phyloP scores from a whole-genome alignment of 1,139 yeast species.

The Suhomyces guaymorum region DNA sequence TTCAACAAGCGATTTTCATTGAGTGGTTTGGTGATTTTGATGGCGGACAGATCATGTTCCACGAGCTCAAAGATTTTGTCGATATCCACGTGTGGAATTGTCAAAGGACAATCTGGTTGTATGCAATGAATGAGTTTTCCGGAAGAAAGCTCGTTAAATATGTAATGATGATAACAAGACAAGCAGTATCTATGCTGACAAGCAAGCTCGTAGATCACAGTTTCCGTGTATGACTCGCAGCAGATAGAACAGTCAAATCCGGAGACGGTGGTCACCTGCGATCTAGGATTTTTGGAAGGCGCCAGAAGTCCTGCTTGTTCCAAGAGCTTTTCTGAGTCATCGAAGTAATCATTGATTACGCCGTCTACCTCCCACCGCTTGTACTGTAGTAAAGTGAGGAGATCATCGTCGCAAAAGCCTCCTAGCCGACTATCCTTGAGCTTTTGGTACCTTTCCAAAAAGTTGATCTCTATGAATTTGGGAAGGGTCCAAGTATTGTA shows the following conservation, averaged over 20 bases:
- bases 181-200: conserved; percentile 75
- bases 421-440: conserved; percentile 29
- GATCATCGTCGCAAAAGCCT: conserved; percentile 40
- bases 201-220: conserved; percentile 51
- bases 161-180: conserved; percentile 64
- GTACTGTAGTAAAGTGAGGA: conserved; percentile 54
- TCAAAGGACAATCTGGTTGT: conserved; percentile 37
- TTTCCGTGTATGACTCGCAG: conserved; percentile 52
- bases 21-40: conserved; percentile 12
- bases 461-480: conserved; percentile 25
- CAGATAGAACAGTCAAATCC: conserved; percentile 66
- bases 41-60: conserved; percentile 9
- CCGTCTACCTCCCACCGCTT: conserved; percentile 77
- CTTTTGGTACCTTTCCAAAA: conserved; percentile 18
- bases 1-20: conserved; percentile 20
- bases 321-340: conserved; percentile 46
- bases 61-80: conserved; percentile 20
- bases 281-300: conserved; percentile 17
- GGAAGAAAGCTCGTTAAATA: conserved; percentile 49
- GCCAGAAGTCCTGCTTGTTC: conserved; percentile 50
- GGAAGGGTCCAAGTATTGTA: conserved; percentile 30
- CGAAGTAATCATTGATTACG: conserved; percentile 67
- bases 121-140: conserved; percentile 72
- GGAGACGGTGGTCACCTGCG: conserved; percentile 18
- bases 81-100: conserved; percentile 36